Evolutionary conservation across 352 stramenopile genomes (phyloP).

Genomic region (Globisporangium camurandrum): DNA sequence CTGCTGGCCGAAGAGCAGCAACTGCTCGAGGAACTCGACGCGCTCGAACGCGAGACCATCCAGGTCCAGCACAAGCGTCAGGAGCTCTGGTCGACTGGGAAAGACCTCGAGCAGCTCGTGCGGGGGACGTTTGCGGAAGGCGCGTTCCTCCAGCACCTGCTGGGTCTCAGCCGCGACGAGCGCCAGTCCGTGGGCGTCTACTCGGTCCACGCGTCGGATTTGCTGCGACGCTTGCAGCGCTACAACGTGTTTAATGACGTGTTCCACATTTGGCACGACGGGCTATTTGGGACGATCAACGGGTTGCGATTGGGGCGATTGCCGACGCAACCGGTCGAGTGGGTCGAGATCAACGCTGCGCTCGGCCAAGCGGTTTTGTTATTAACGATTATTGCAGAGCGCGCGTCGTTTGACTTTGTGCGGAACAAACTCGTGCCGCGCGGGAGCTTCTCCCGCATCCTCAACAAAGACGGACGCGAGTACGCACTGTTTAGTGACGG

Average conservation of each 20-base stretch:
- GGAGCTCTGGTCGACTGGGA: conserved; percentile 68
- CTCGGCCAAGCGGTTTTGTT: conserved; percentile 80
- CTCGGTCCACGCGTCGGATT: conserved; percentile 70
- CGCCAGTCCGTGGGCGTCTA: conserved; percentile 70
- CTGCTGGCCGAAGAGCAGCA: conserved; percentile 56
- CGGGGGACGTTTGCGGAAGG: conserved; percentile 66
- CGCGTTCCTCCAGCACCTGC: conserved; percentile 69
- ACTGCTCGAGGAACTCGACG: conserved; percentile 42
- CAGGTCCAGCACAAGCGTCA: conserved; percentile 47
- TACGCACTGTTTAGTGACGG: conserved; percentile 76
- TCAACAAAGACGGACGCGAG: conserved; percentile 80
- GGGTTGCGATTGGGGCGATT: conserved; percentile 77
- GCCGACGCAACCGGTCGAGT: conserved; percentile 78
- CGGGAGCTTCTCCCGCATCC: conserved; percentile 80
- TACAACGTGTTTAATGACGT: conserved; percentile 89
- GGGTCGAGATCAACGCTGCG: conserved; percentile 87
- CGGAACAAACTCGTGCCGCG: conserved; percentile 74
- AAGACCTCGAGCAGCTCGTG: conserved; percentile 62
- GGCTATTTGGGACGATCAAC: conserved; percentile 86
- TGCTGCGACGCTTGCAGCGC: conserved; percentile 68
- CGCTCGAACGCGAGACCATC: conserved; percentile 48
- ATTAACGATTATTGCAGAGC: conserved; percentile 74
- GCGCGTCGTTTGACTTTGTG: conserved; percentile 81
- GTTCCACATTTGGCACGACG: conserved; percentile 90
- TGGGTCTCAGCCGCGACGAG: conserved; percentile 66